Percentiles rank a stretch among this genome's conserved stretches.
Evolutionary conservation across 805 yeast genomes (phyloP).

Genomic region (Maudiozyma saulgeensis): DNA sequence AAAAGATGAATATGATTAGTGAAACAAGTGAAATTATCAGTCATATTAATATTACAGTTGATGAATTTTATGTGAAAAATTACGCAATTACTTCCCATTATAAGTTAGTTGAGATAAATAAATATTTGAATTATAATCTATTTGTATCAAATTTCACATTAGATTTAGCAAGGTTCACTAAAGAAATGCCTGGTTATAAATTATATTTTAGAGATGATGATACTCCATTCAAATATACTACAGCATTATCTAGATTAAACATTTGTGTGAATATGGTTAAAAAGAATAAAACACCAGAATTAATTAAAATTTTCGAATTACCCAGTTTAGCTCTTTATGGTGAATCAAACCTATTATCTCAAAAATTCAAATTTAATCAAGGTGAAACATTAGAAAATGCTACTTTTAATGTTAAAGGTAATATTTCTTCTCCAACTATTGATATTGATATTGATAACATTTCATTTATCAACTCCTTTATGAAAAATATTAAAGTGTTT

Average conservation of each 20-base stretch:
- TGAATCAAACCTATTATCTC: slow-evolving; percentile 33
- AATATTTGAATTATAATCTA: slow-evolving; percentile 16
- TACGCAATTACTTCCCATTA: slow-evolving; percentile 17
- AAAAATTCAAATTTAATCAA: slow-evolving; percentile 23
- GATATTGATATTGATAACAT: slow-evolving; percentile 36
- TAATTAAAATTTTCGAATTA: slow-evolving; percentile 25
- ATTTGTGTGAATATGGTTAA: slow-evolving; percentile 23
- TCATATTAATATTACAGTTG: slow-evolving; percentile 17
- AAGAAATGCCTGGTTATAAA: slow-evolving; percentile 39
- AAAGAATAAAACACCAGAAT: slow-evolving; percentile 4
- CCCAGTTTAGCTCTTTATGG: slow-evolving; percentile 33
- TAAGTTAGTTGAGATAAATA: slow-evolving; percentile 13
- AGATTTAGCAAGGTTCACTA: slow-evolving; percentile 22
- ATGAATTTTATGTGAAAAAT: slow-evolving; percentile 14
- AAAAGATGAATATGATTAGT: slow-evolving; percentile 3
- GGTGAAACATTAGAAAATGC: slow-evolving; percentile 23
- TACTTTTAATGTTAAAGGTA: slow-evolving; percentile 30
- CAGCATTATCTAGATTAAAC: slow-evolving; percentile 32
- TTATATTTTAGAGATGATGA: slow-evolving; percentile 34
- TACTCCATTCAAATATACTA: slow-evolving; percentile 33
- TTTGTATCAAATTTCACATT: slow-evolving; percentile 20
- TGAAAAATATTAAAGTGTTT: slow-evolving; percentile 22
- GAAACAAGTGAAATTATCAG: slow-evolving; percentile 6
- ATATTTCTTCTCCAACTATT: slow-evolving; percentile 36
- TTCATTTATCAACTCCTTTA: slow-evolving; percentile 29